phyloP scores from a whole-genome alignment of 805 yeast species.

The Metschnikowia baotianmanensis region DNA sequence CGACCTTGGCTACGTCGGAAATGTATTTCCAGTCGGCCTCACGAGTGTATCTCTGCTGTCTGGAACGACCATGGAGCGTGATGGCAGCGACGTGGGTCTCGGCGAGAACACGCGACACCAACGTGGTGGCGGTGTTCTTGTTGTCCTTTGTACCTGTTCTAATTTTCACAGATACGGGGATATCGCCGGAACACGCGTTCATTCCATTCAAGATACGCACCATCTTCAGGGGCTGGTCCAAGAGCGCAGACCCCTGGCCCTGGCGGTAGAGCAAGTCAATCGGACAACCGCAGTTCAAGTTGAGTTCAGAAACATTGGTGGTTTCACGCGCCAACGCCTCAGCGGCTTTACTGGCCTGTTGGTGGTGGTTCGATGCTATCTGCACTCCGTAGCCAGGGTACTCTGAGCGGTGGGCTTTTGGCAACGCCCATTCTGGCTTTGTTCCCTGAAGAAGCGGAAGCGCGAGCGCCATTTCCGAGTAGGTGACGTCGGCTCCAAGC shows the following conservation, averaged over 20 bases:
- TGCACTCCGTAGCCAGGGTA: conserved; percentile 91
- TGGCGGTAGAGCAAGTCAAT: conserved; percentile 89
- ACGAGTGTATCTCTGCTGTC: conserved; percentile 91
- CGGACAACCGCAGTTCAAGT: conserved; percentile 96
- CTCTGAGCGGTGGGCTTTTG: conserved; percentile 82
- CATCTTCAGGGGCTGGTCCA: conserved; percentile 85
- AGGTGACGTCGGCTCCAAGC: conserved; percentile 89
- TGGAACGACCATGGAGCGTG: conserved; percentile 92
- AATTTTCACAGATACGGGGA: conserved; percentile 88
- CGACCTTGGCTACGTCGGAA: conserved; percentile 64
- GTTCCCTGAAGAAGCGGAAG: conserved; percentile 86
- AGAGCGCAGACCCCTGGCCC: conserved; percentile 93
- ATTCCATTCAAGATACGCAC: conserved; percentile 79
- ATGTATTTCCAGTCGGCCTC: conserved; percentile 94
- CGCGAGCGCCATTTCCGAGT: conserved; percentile 91
- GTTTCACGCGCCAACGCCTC: conserved; percentile 66
- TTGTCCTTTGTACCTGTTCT: conserved; percentile 87
- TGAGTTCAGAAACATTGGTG: conserved; percentile 71
- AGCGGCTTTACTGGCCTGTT: conserved; percentile 94
- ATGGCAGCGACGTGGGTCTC: conserved; percentile 87
- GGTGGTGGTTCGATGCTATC: conserved; percentile 84
- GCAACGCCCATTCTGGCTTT: conserved; percentile 96
- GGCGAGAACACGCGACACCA: conserved; percentile 66
- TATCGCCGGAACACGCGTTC: conserved; percentile 85
- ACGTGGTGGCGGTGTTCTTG: conserved; percentile 80